Base-by-base conservation (phyloP, 2,329 filamentous ascomycete species). In the Corynespora cassiicola region DNA sequence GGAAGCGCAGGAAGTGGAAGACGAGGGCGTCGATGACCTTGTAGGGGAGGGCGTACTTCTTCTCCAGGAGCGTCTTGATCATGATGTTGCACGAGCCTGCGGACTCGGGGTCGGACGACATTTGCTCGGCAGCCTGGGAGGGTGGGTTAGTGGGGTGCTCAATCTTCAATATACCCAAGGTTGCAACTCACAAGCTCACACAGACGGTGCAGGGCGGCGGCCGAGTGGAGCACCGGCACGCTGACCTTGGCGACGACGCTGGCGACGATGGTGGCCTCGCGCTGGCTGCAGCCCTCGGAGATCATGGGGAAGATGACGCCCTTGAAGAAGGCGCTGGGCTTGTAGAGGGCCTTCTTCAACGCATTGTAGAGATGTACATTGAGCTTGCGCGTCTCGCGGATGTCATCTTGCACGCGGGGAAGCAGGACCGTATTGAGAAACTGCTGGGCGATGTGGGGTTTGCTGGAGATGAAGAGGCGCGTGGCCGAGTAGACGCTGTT, bases 321-420 rank as follows among this genome's bases (percentile, higher is more conserved):
- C 69, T 96, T 96, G 80, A 99, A 99, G 72, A 95, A 99, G 12
- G 91, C 90, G 0, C 89, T 86, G 6, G 94, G 94, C 68, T 96
- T 95, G 76, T 96, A 96, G 10, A 96, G 78, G 6, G 83, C 84
- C 66, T 96, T 96, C 73, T 96, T 96, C 40, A 99, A 76, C 0
- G 90, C 82, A 58, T 95, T 92, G 79, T 96, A 99, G 6, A 97
- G 77, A 67, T 99, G 94, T 0, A 96, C 86, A 61, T 96, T 96
- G 41, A 99, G 78, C 68, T 96, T 96, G 71, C 94, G 94, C 48
- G 85, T 90, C 69, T 99, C 90, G 63, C 86, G 85, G 45, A 99
- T 97, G 58, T 97, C 88, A 58, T 96, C 88, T 45, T 91, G 86
- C n/a, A 97, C 90, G 33, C 85, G 84, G 47, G 95, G 90, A 14